Evolutionary conservation across 768 basidiomycete species (phyloP).

Genomic region (Brasilioporus rufonigricans): DNA sequence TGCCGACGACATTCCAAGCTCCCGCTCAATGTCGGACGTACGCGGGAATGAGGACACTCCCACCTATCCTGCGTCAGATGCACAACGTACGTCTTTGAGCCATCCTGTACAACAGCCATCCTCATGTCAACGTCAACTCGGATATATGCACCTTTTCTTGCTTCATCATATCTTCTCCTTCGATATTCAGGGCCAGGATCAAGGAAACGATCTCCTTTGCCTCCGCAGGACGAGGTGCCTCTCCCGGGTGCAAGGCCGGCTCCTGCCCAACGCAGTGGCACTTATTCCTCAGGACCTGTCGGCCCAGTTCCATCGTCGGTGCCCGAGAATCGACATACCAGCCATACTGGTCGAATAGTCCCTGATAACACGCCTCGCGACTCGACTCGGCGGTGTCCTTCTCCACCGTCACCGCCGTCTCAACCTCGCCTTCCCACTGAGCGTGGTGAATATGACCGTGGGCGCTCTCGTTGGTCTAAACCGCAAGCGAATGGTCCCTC

Average conservation of each 20-base stretch:
- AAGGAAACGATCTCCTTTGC: slow-evolving; percentile 38
- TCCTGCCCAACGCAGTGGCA: slow-evolving; percentile 9
- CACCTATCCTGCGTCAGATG: slow-evolving; percentile 25
- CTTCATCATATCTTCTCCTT: slow-evolving; percentile 18
- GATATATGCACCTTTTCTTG: slow-evolving; percentile 19
- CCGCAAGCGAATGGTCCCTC: slow-evolving; percentile 6
- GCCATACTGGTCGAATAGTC: background rate
- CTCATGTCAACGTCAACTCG: slow-evolving; percentile 28
- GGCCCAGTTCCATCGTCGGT: slow-evolving; percentile 1
- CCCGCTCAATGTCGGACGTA: slow-evolving; percentile 17
- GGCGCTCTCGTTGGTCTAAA: slow-evolving; percentile 17
- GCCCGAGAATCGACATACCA: slow-evolving; percentile 7
- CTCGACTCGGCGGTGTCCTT: slow-evolving; percentile 13
- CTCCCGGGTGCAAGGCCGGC: slow-evolving; percentile 19
- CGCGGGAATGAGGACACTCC: slow-evolving; percentile 20
- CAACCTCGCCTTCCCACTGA: slow-evolving; percentile 7
- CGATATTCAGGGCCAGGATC: slow-evolving; percentile 27
- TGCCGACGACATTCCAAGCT: slow-evolving; percentile 18
- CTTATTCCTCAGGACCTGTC: slow-evolving; percentile 5
- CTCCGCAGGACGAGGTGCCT: slow-evolving; percentile 34
- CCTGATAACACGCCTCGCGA: slow-evolving; percentile 7
- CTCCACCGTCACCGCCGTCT: slow-evolving; percentile 1
- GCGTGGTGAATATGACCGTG: slow-evolving; percentile 15
- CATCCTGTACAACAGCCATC: slow-evolving; percentile 27
- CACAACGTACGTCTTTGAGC: slow-evolving; percentile 39